Evolutionary conservation across 2,329 filamentous ascomycete genomes (phyloP).

Genomic region (Diplodia mutila): DNA sequence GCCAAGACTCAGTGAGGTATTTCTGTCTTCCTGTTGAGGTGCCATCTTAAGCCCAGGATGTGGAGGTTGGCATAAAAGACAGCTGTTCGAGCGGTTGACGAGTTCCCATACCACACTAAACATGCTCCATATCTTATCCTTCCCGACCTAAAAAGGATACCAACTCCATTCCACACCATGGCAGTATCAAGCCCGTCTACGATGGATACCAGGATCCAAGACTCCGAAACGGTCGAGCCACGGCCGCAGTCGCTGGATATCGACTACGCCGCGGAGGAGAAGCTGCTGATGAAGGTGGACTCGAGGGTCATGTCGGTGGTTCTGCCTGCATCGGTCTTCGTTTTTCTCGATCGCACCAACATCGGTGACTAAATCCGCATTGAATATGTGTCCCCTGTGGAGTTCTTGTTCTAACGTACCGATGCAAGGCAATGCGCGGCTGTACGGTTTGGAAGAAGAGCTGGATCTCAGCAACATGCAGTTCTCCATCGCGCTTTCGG

Average conservation of each 20-base stretch:
- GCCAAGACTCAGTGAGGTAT: no score
- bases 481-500: conserved; percentile 62
- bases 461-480: conserved; percentile 64
- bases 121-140: not conserved
- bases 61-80: not conserved
- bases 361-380: conserved; percentile 53
- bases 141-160: no score
- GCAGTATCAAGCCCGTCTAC: not conserved
- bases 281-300: conserved; percentile 68
- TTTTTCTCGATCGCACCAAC: conserved; percentile 76
- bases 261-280: conserved; percentile 53
- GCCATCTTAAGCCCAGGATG: no score
- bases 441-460: conserved; percentile 67
- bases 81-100: not conserved
- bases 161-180: not conserved
- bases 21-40: not conserved
- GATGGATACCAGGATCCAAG: not conserved
- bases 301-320: conserved; percentile 66
- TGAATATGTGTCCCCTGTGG: no score
- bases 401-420: no score
- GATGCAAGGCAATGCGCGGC: conserved; percentile 59
- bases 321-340: conserved; percentile 73
- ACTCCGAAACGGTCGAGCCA: not conserved
- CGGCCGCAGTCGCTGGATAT: not conserved
- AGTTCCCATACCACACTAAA: not conserved